A percentile compares a stretch with the other conserved stretches of the same genome.
Evolutionary conservation across 495 filamentous ascomycete genomes (phyloP).

Genomic region (Lasiosphaeriaceae sp.): DNA sequence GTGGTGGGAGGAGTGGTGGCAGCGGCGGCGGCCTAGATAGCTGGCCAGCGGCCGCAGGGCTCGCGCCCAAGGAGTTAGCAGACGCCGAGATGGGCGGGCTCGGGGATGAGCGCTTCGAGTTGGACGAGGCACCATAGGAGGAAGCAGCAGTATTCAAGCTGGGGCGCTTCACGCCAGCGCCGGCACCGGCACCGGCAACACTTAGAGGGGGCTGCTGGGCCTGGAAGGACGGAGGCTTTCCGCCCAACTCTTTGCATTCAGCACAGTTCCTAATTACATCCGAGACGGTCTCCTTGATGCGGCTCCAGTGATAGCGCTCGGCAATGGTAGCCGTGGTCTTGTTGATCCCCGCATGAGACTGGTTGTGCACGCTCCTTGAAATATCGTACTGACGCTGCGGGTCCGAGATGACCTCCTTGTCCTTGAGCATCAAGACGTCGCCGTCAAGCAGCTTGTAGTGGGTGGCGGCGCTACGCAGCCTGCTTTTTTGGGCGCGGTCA

Average conservation of each 20-base stretch:
- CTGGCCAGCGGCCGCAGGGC: background rate
- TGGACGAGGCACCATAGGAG: conserved; percentile 11
- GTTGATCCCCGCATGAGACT: conserved; percentile 92
- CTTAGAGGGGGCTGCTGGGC: conserved; percentile 10
- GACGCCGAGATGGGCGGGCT: conserved; percentile 11
- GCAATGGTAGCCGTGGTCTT: conserved; percentile 95
- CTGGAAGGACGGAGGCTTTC: conserved; percentile 33
- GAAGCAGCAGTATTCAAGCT: conserved; percentile 6
- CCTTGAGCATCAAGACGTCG: conserved; percentile 91
- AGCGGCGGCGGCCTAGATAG: background rate
- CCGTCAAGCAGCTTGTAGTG: conserved; percentile 84
- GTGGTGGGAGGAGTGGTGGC: background rate
- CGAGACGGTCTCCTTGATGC: conserved; percentile 96
- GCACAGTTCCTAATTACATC: conserved; percentile 88
- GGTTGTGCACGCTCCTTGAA: conserved; percentile 67
- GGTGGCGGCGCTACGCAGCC: conserved; percentile 86
- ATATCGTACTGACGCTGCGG: conserved; percentile 90
- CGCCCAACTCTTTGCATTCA: conserved; percentile 81
- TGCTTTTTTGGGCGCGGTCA: conserved; percentile 92
- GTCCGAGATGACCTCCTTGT: conserved; percentile 94
- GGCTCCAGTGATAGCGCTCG: conserved; percentile 94
- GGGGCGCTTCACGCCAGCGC: conserved; percentile 25
- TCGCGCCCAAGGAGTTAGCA: background rate
- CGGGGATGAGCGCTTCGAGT: conserved; percentile 29
- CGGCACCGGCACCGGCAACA: background rate